Percentiles rank a stretch among this genome's conserved stretches.
Evolutionary conservation across 768 basidiomycete genomes (phyloP).

Genomic region (Pluteus cervinus): DNA sequence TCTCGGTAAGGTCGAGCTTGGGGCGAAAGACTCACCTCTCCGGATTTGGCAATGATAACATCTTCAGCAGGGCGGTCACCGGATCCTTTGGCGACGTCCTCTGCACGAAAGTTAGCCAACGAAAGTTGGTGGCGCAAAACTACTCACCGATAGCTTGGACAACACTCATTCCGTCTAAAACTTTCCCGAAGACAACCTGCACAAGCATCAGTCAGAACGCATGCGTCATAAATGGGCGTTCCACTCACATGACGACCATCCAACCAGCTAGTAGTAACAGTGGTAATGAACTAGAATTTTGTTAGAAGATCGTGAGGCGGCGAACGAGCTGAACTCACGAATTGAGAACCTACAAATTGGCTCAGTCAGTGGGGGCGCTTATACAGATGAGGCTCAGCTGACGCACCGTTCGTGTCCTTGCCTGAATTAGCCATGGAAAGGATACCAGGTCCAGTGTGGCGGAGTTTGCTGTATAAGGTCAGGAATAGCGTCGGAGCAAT

Average conservation of each 20-base stretch:
- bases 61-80: conserved; percentile 73
- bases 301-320: conserved; percentile 3
- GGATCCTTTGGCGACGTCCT: conserved; percentile 64
- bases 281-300: conserved; percentile 80
- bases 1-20: conserved; percentile 2
- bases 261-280: conserved; percentile 81
- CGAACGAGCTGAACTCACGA: no score
- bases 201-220: conserved; percentile 2
- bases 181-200: conserved; percentile 89
- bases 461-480: conserved; percentile 77
- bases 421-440: conserved; percentile 95
- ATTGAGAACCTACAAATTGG: conserved; percentile 66
- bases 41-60: conserved; percentile 76
- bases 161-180: conserved; percentile 90
- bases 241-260: conserved; percentile 77
- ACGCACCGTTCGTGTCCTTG: conserved; percentile 84
- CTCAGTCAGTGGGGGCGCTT: conserved; percentile 5
- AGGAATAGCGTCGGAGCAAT: conserved; percentile 7
- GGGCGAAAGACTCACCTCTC: conserved; percentile 60
- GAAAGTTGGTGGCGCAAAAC: not conserved
- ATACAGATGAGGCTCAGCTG: not conserved
- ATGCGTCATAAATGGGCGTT: not conserved
- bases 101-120: conserved; percentile 29
- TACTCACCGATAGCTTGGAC: conserved; percentile 65
- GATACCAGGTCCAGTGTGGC: conserved; percentile 81